Percentiles rank a stretch among this genome's conserved stretches.
Evolutionary conservation across 129 eudicot species (phyloP).

Genomic region (Flaveria sonorensis): DNA sequence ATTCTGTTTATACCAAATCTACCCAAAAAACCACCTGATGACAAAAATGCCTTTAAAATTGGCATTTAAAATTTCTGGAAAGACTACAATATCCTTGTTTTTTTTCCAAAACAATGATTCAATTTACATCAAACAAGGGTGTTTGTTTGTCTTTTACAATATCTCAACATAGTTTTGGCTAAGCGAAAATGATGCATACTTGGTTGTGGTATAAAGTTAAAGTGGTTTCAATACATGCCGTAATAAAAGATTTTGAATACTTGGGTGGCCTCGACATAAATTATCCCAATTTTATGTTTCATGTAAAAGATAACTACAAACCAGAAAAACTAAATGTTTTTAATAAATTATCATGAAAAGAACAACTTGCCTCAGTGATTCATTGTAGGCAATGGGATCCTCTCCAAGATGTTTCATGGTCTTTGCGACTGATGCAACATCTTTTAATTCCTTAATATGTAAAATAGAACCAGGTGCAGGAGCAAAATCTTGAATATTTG

Average conservation of each 20-base stretch:
- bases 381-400: slow-evolving; percentile 73
- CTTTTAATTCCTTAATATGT: slow-evolving; percentile 77
- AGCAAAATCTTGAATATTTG: slow-evolving; percentile 94
- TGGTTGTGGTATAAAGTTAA: not conserved
- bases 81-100: not conserved
- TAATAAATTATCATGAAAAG: slow-evolving; percentile 9
- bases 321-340: not conserved
- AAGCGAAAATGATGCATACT: not conserved
- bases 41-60: not conserved
- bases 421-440: slow-evolving; percentile 59
- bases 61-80: not conserved
- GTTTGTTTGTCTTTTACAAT: not conserved
- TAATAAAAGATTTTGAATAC: not conserved
- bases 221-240: not conserved
- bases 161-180: not conserved
- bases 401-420: slow-evolving; percentile 82
- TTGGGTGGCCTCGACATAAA: not conserved
- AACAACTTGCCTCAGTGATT: slow-evolving; percentile 56
- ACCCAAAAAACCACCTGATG: not conserved
- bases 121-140: not conserved
- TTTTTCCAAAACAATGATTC: not conserved
- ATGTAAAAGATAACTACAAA: not conserved
- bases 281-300: not conserved
- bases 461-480: slow-evolving; percentile 77
- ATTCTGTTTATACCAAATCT: not conserved